Base-by-base conservation (phyloP, 1,139 yeast species). In the Petasospora fabianii region DNA sequence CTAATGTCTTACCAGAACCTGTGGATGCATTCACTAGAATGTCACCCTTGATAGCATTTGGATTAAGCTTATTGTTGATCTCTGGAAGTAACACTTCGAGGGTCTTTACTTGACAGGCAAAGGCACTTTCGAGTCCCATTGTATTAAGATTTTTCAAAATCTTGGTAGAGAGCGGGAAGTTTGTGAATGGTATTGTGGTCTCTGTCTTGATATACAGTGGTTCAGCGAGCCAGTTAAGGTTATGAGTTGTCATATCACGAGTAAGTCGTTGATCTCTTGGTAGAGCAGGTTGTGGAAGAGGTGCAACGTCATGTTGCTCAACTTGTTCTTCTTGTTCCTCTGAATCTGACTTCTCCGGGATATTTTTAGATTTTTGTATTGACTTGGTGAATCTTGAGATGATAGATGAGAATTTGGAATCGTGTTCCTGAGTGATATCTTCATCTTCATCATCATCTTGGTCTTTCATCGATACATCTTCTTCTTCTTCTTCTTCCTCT, bases 1-100 rank as follows among this genome's bases (percentile, higher is more conserved):
- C 95, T 38, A 94, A 66, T 0, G 99, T 92, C 59, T 92, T 92
- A 55, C 99, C 99, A 0, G 96, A 84, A 37, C 99, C 99, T 0
- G 99, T 92, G 5, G 95, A 79, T 2, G 98, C 96, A 60, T 92
- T 90, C 5, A 92, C 96, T 35, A 92, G 66, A 14, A 88, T 63
- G 59, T 92, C 96, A 16, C 92, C 90, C 43, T 59, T 58, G 8
- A 43, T 43, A 12, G 63, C 56, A 32, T 65, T 70, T 1, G 95
- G 94, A 33, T 73, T 69, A n/a, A 80, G 54, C 38, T 58, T 63
- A 46, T 69, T 70, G 30, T 64, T 60, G 12, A 70, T 68, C 44
- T 80, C 84, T 5, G 66, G 64, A 24, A 84, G 55, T 20, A 86
- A 58, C 17, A 73, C 59, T 11, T 81, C 75, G 36, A 85, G 66